Evolutionary conservation across 352 stramenopile species (phyloP), one percentile per base, ranked within the genome.

Genomic region (Phytophthora sojae): DNA sequence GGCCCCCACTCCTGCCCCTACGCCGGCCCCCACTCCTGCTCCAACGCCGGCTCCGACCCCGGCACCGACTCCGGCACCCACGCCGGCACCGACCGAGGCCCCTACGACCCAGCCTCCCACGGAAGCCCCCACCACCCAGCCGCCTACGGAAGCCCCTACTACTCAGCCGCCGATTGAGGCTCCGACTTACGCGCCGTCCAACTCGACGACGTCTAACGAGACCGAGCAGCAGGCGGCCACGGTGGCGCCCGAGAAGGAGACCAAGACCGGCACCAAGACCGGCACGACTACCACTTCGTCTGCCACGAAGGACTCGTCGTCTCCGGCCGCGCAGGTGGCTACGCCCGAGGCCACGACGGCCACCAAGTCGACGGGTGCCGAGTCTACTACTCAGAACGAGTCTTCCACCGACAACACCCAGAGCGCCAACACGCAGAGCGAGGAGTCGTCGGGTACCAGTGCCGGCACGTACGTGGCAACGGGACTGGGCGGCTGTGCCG

Each of bases 361-460:
- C 15, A 47, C 64, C 6, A 59, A 62, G 39, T 39, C 32, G 9
- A 14, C 32, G 2, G 32, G 32, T 14, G 21, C 21, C 21, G 32
- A 39, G 7, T 3, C 12, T 14, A 39, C 32, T 39, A 39, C 32
- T 39, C 8, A 39, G 12, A 14, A 11, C 32, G 3, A 39, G 32
- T 39, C 32, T 39, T 52, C 67, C 15, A 19, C 5, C 19, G 67
- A 53, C 35, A 55, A 21, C 15, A 54, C 54, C 11, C 25, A 75
- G 57, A 67, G 29, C 14, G 69, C 29, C 17, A 72, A 64, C 63
- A 77, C 69, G 6, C 55, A 68, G 42, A 69, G 60, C 39, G 54
- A n/a, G 15, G 4, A 19, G 19, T n/a, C 26, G 2, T 32, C 1
- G 6, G n/a, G n/a, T 9, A 61, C 62, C 6, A n/a, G 37, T 17